Percentiles rank a stretch among this genome's conserved stretches.
Evolutionary conservation across 305 asterid species (phyloP).

Genomic region (Caryopteris hybrid): DNA sequence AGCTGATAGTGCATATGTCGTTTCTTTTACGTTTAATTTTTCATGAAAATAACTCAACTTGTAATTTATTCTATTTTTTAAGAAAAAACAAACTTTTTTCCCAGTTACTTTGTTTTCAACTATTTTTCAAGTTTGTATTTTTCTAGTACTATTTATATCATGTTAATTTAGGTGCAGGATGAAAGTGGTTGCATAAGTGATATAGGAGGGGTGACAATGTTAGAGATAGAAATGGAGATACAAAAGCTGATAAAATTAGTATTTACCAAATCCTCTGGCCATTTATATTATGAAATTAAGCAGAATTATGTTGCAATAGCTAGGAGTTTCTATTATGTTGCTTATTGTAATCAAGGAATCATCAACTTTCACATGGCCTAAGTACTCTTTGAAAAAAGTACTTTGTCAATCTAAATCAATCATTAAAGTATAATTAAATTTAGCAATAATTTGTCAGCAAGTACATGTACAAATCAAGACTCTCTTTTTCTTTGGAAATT

Average conservation of each 20-base stretch:
- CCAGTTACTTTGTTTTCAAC: slow-evolving; percentile 8
- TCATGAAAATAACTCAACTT: too few relatives aligned
- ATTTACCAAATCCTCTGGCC: slow-evolving; percentile 26
- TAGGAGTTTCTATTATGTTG: slow-evolving; percentile 59
- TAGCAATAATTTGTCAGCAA: neutral
- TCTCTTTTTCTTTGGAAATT: too few relatives aligned
- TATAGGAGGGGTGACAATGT: slow-evolving; percentile 19
- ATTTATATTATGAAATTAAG: slow-evolving; percentile 41
- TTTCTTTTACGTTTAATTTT: too few relatives aligned
- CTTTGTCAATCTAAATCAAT: slow-evolving; percentile 29
- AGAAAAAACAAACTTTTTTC: too few relatives aligned
- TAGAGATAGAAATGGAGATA: slow-evolving; percentile 52
- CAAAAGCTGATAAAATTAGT: slow-evolving; percentile 50
- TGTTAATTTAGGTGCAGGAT: neutral
- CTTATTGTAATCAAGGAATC: slow-evolving; percentile 46
- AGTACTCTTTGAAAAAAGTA: too few relatives aligned
- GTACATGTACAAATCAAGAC: too few relatives aligned
- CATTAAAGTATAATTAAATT: neutral
- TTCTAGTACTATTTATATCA: neutral
- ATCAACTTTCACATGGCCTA: slow-evolving; percentile 56
- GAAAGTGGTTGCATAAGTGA: slow-evolving; percentile 11
- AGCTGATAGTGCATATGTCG: too few relatives aligned
- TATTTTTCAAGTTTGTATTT: neutral
- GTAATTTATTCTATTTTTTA: too few relatives aligned
- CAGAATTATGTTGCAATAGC: slow-evolving; percentile 54